Evolutionary conservation across 2,329 filamentous ascomycete genomes (phyloP).

Genomic region (Calonectria honghensis): DNA sequence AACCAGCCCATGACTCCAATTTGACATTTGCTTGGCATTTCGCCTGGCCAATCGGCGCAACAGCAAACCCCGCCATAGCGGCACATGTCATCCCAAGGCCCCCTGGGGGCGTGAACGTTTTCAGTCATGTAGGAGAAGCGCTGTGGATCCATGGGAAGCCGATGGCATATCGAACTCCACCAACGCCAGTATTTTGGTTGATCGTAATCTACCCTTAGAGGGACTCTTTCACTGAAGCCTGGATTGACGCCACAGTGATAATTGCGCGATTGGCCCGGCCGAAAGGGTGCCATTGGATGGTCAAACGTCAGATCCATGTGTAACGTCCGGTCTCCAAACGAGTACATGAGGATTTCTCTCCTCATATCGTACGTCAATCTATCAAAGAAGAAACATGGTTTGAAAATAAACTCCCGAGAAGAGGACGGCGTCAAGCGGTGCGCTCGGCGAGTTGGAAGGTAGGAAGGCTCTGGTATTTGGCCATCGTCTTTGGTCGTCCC

Average conservation of each 20-base stretch:
- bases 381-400: background rate
- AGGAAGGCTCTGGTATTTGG: background rate
- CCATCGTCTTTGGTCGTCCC: background rate
- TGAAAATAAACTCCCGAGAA: background rate
- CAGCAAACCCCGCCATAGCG: background rate
- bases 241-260: background rate
- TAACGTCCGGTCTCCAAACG: background rate
- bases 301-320: background rate
- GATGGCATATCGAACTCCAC: conserved; percentile 3
- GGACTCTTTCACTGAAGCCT: background rate
- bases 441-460: background rate
- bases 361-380: background rate
- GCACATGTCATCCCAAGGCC: background rate
- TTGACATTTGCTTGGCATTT: background rate
- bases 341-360: background rate
- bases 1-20: background rate
- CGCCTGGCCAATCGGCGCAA: background rate
- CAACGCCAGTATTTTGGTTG: background rate
- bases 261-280: background rate
- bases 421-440: background rate
- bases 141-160: background rate
- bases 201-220: background rate
- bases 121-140: background rate
- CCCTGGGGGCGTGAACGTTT: background rate
- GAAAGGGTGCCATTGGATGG: background rate